Base-by-base conservation (phyloP, 768 basidiomycete genomes). In the Macrolepiota dolichaula region DNA sequence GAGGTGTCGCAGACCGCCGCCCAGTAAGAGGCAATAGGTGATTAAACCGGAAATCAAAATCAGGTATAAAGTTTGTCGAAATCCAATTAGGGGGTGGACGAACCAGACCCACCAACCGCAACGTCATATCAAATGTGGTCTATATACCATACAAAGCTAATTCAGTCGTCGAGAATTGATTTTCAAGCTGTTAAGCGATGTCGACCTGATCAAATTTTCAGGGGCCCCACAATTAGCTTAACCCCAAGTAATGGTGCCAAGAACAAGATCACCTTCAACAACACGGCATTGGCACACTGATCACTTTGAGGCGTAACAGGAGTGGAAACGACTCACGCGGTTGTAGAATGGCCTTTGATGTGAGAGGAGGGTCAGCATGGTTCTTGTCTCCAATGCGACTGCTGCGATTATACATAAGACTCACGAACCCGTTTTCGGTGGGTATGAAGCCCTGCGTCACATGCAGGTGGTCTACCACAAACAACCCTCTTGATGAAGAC, bases 261-360 rank as follows among this genome's bases (percentile, higher is more conserved):
- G 64, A 85, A 77, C 24, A 85, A 64, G 61, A 86, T 71, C 79
- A 83, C 81, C 69, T 85, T 86, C 85, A 84, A 86, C 69, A 84
- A 85, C 38, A 82, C 81, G 1, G 83, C 80, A 61, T 84, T 82
- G 69, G 79, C n/a, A 84, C 82, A 29, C 79, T 73, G 71, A 83
- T 82, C 59, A 83, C 77, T 68, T 86, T 86, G 62, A 87, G 75
- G 81, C 81, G 62, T 10, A 79, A 68, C 2, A 76, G 65, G 17
- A 84, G 73, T 66, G 73, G 81, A 24, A 83, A 82, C 83, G 1
- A 82, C 85, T 73, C 82, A 85, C 1, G 79, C 81, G 9, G 83
- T 83, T 1, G 84, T 85, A 7, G 81, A 79, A 63, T 86, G 84
- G 3, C 83, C 84, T 79, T n/a, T 3, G 77, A 82, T 66, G 85